These are phyloP conservation scores for Blastobotrys elegans DNA, from an alignment of 1,139 yeast genomes.

Conservation along the genomic window DNA sequence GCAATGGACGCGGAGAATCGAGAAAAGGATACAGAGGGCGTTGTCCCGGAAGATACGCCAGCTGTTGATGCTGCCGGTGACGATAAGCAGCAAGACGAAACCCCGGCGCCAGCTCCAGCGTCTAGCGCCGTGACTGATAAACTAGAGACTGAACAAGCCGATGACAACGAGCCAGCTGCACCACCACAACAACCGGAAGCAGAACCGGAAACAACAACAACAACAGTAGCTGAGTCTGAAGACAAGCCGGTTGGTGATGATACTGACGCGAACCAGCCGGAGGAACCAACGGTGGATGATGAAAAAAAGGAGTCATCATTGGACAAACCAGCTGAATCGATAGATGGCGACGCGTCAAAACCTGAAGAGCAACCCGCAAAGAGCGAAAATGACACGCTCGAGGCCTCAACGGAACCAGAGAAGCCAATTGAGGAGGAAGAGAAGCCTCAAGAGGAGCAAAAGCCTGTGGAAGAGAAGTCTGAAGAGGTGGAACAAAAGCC, in stretches of 20 bases:
- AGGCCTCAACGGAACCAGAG: background rate
- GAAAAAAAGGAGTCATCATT: too few species aligned
- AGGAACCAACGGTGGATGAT: background rate
- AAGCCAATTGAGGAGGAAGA: background rate
- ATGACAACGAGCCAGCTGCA: too few species aligned
- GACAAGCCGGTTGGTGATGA: background rate
- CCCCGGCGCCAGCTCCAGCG: too few species aligned
- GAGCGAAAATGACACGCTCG: background rate
- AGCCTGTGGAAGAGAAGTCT: background rate
- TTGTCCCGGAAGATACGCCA: background rate
- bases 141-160: too few species aligned
- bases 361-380: background rate
- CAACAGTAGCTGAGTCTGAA: background rate
- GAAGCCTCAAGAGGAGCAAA: background rate
- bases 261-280: background rate
- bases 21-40: background rate
- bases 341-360: background rate
- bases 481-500: background rate
- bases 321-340: background rate
- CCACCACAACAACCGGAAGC: background rate
- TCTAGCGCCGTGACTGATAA: too few species aligned
- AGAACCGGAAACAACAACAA: background rate
- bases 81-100: too few species aligned
- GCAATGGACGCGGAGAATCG: conserved; percentile 3
- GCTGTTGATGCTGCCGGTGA: too few species aligned